Evolutionary conservation across 805 yeast genomes (phyloP).

Genomic region (Monosporozyma aerobia): DNA sequence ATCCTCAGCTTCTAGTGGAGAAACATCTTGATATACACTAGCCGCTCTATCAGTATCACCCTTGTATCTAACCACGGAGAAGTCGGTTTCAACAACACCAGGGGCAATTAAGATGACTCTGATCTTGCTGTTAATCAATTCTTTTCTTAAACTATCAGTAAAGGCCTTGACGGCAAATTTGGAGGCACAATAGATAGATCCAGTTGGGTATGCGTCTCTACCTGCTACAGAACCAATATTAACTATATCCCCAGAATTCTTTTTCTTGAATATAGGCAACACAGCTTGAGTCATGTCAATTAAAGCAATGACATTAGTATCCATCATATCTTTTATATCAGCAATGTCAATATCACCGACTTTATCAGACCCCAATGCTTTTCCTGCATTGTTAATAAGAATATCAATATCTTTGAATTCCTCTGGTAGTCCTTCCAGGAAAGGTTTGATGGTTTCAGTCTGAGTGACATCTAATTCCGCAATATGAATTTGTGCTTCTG

Average conservation of each 20-base stretch:
- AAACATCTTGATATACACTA: constrained; percentile 45
- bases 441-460: constrained; percentile 41
- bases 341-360: constrained; percentile 58
- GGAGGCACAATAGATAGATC: constrained; percentile 68
- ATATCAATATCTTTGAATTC: constrained; percentile 59
- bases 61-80: constrained; percentile 49
- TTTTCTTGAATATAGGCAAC: constrained; percentile 58
- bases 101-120: constrained; percentile 62
- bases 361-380: constrained; percentile 69
- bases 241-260: constrained; percentile 64
- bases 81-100: constrained; percentile 63
- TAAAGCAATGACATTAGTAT: constrained; percentile 82
- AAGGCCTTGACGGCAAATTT: constrained; percentile 67
- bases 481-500: constrained; percentile 37
- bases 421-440: constrained; percentile 44
- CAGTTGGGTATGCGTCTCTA: constrained; percentile 71
- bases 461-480: constrained; percentile 50
- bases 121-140: constrained; percentile 58
- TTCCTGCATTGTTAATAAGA: constrained; percentile 65
- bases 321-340: constrained; percentile 68
- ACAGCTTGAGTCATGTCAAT: constrained; percentile 76
- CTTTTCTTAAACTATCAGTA: constrained; percentile 65
- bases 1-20: constrained; percentile 49
- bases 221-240: constrained; percentile 75
- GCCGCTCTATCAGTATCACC: constrained; percentile 49